Percentiles rank a stretch among this genome's conserved stretches.
Conservation (phyloP, 2,329 filamentous ascomycete genomes). For the Cytospora leucostoma region DNA sequence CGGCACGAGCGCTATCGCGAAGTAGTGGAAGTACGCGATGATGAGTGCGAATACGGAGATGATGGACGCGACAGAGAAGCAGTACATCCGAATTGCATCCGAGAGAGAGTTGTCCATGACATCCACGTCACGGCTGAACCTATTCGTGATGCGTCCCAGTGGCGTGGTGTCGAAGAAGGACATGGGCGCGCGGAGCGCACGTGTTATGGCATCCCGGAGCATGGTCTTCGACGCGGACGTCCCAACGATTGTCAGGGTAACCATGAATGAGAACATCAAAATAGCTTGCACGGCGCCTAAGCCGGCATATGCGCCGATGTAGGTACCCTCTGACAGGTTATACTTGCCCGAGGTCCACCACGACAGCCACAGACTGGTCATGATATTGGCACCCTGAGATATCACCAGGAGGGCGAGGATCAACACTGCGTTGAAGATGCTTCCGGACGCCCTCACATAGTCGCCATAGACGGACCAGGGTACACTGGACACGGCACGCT, state of each 20-base stretch:
- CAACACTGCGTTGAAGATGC: conserved; percentile 67
- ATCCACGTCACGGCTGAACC: conserved; percentile 93
- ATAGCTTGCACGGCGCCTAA: conserved; percentile 72
- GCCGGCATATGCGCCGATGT: conserved; percentile 71
- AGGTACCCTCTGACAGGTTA: conserved; percentile 63
- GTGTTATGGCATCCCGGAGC: conserved; percentile 75
- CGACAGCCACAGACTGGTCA: conserved; percentile 87
- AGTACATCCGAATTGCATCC: conserved; percentile 91
- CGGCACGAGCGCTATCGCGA: conserved; percentile 62
- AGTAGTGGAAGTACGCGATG: conserved; percentile 94
- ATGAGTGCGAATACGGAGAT: conserved; percentile 83
- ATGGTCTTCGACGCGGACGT: conserved; percentile 81
- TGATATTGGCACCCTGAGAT: conserved; percentile 81
- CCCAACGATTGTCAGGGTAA: conserved; percentile 74
- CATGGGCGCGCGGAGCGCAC: conserved; percentile 74
- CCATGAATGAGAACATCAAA: conserved; percentile 79
- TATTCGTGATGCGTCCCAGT: conserved; percentile 90
- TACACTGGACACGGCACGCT: conserved; percentile 73
- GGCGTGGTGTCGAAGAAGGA: conserved; percentile 98
- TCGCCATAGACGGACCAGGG: conserved; percentile 77
- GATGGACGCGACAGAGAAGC: conserved; percentile 81
- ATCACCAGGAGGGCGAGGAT: conserved; percentile 64
- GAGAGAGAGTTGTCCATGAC: conserved; percentile 93
- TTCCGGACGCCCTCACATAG: conserved; percentile 76
- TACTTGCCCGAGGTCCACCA: conserved; percentile 89